Evolutionary conservation across 78 protist genomes (phyloP), one percentile per base, ranked within the genome.

Genomic region (Diacronema lutheri): DNA sequence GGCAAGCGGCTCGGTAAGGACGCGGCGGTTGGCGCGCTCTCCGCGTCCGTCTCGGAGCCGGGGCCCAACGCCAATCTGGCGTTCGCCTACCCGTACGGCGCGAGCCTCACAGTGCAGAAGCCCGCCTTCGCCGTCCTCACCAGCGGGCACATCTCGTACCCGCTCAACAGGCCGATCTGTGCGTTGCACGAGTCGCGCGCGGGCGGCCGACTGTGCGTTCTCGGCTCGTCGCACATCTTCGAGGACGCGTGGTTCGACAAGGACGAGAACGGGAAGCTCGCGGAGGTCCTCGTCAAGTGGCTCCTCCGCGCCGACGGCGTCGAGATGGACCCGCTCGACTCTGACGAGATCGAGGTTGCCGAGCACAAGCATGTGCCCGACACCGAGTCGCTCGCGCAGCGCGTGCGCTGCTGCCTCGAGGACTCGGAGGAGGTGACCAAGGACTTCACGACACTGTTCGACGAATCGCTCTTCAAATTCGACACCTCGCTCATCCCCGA

Each of bases 71-170:
- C 38, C 14, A 20, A 9, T 55, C 66, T 88, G 29, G 0, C 87
- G 38, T 84, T 93, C 41, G 88, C 86, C 31, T 95, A 87, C 76
- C 94, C 96, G 14, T 84, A 88, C 37, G 97, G 96, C 26, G 86
- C 90, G 16, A 90, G 96, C 5, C 65, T 95, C 29, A 64, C 21
- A 31, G 94, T 95, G 10, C 94, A 93, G 89, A 64, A 84, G 69
- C 97, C 97, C 1, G 95, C 97, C 6, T 78, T 92, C 25, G 90
- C 97, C 10, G 29, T 93, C n/a, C 77, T 95, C 33, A 61, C 89
- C 29, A 56, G 93, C n/a, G 94, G 96, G 16, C 38, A 60, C 57
- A 56, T 88, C 29, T 50, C 93, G 26, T 88, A 76, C 84, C 97
- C 97, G 25, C 82, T 90, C 57, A 84, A n/a, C 61, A 35, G 74